These are phyloP conservation scores for Diutina catenulata DNA, from an alignment of 1,139 yeast genomes.

Conservation along the genomic window DNA sequence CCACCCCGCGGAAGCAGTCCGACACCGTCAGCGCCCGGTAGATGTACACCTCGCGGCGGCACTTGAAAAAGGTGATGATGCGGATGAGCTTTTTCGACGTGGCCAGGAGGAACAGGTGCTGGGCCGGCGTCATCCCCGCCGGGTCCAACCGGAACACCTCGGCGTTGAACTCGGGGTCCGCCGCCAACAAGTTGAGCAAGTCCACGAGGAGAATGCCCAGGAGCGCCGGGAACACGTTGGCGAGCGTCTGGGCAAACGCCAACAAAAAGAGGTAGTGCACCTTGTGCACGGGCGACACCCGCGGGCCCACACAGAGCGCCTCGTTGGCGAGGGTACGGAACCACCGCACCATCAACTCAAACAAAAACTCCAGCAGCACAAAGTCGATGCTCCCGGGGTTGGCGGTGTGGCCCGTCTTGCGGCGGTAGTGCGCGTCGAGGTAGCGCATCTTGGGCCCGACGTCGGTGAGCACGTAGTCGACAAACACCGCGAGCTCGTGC, in stretches of 20 bases:
- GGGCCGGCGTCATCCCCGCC: background rate
- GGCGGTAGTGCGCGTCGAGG: background rate
- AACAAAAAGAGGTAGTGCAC: background rate
- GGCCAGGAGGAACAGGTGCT: background rate
- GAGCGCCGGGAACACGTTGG: background rate
- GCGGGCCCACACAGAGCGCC: background rate
- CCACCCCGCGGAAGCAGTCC: background rate
- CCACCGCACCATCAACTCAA: background rate
- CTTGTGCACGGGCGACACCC: background rate
- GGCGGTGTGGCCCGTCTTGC: background rate
- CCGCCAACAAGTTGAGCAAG: background rate
- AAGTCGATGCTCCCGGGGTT: background rate
- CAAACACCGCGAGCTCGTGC: background rate
- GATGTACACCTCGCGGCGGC: background rate
- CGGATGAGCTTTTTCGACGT: background rate
- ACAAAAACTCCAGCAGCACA: background rate
- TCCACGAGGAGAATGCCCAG: background rate
- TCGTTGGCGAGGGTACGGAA: background rate
- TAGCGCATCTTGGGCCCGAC: background rate
- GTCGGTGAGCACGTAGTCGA: background rate
- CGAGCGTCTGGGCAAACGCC: background rate
- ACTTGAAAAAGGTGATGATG: background rate
- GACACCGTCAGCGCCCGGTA: background rate
- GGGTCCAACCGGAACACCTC: background rate
- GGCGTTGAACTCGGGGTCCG: background rate